Base-by-base conservation (phyloP, 495 filamentous ascomycete species). In the Tuber magnatum region DNA sequence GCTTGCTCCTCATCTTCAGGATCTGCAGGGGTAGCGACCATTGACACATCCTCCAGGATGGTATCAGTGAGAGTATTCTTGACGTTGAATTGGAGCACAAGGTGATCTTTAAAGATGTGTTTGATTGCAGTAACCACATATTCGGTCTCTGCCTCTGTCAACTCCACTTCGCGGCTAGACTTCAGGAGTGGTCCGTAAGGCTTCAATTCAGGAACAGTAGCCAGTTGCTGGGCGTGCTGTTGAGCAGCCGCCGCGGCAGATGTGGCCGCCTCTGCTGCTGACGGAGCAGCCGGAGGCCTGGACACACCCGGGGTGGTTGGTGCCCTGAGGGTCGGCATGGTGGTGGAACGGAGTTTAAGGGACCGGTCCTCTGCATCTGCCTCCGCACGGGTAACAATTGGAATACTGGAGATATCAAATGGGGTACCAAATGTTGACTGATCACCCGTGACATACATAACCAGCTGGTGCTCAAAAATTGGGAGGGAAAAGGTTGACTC, bases 61-160 rank as follows among this genome's bases (percentile, higher is more conserved):
- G 92, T 94, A 74, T 94, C 93, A 4, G 92, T 89, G 24, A 99
- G 88, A 5, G 96, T 99, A 85, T 99, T 99, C 86, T 97, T 97
- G 83, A 99, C 90, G 80, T 97, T 93, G 85, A 97, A 98, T 83
- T 99, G 96, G 71, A 99, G 85, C 22, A 99, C 96, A 77, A 98
- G 88, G 81, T 98, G 92, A 82, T 97, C 92, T 84, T 94, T 94
- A 90, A 97, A 98, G 81, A 98, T 91, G 80, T 99, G 96, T 86
- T 98, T 99, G 84, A 97, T 88, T 16, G 93, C 92, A 28, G 88
- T 88, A 56, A 98, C 96, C 69, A 97, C 94, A 80, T 99, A 99
- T 85, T 99, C 95, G 24, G 95, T 97, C 84, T 98, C 95, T 76
- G 92, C 92, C 84, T 99, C 95, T 38, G 95, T 97, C 43, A 99